phyloP scores from a whole-genome alignment of 768 basidiomycete genomes.

The Grammothele lineata region DNA sequence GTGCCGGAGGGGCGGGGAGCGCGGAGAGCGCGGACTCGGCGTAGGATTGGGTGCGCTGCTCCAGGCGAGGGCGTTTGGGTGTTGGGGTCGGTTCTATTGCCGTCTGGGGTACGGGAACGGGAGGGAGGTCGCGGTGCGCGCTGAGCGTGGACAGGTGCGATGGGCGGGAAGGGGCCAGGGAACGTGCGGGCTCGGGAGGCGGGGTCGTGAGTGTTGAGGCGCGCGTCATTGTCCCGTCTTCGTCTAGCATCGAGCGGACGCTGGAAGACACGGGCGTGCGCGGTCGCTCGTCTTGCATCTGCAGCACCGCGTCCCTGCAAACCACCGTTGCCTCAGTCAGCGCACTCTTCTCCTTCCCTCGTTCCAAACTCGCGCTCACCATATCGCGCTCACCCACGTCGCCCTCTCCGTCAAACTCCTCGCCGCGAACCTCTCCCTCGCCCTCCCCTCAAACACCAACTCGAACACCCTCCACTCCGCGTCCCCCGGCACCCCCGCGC shows the following conservation, averaged over 20 bases:
- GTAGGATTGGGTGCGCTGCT: slow-evolving; percentile 13
- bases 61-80: slow-evolving; percentile 27
- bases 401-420: slow-evolving; percentile 59
- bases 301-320: slow-evolving; percentile 27
- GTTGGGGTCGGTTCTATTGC: background rate
- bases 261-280: no score
- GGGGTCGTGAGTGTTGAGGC: slow-evolving; percentile 33
- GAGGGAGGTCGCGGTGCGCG: slow-evolving; percentile 11
- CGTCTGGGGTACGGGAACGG: background rate
- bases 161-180: background rate
- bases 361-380: no score
- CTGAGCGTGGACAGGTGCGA: background rate
- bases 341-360: no score
- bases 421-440: slow-evolving; percentile 58
- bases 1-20: slow-evolving; percentile 14
- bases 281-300: slow-evolving; percentile 20
- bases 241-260: background rate
- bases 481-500: slow-evolving; percentile 33
- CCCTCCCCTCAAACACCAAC: slow-evolving; percentile 50
- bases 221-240: slow-evolving; percentile 3
- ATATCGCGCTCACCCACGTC: slow-evolving; percentile 71
- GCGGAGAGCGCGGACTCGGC: slow-evolving; percentile 7
- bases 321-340: background rate
- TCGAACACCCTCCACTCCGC: slow-evolving; percentile 57
- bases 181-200: background rate